Conservation (phyloP, 2,329 filamentous ascomycete species). For the Rosellinia necatrix region DNA sequence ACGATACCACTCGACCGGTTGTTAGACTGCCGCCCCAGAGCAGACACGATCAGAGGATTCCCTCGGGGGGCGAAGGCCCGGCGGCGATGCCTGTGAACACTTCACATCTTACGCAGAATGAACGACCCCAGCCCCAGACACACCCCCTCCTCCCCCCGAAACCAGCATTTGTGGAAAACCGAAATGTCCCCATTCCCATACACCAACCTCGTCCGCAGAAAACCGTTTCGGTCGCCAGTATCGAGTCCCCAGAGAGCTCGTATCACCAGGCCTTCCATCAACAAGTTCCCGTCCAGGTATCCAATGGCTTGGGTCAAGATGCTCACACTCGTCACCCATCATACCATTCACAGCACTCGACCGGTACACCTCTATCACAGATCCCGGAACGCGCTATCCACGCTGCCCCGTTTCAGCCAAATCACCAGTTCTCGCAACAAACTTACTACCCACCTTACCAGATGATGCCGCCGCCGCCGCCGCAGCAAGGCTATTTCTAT, state of each 20-base stretch:
- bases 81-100: conserved; percentile 29
- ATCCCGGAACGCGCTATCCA: conserved; percentile 93
- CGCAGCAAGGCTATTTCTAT: conserved; percentile 71
- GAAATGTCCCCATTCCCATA: conserved; percentile 67
- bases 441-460: conserved; percentile 65
- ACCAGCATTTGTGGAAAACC: conserved; percentile 61
- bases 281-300: conserved; percentile 80
- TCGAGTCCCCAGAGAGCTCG: conserved; percentile 75
- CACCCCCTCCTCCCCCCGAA: conserved; percentile 64
- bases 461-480: conserved; percentile 62
- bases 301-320: conserved; percentile 60
- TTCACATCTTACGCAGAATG: conserved; percentile 51
- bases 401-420: conserved; percentile 85
- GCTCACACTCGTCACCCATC: conserved; percentile 70
- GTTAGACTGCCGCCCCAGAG: conserved; percentile 78
- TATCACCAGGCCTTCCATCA: conserved; percentile 90
- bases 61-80: conserved; percentile 33
- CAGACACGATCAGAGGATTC: conserved; percentile 37
- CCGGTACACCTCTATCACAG: conserved; percentile 82
- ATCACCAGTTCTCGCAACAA: conserved; percentile 63
- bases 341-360: conserved; percentile 71
- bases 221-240: conserved; percentile 87
- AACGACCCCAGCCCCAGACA: conserved; percentile 61
- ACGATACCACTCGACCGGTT: conserved; percentile 70
- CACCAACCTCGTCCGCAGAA: conserved; percentile 96